Base-by-base conservation (phyloP, 1,284 basidiomycete species). In the Rhizoctonia solani region DNA sequence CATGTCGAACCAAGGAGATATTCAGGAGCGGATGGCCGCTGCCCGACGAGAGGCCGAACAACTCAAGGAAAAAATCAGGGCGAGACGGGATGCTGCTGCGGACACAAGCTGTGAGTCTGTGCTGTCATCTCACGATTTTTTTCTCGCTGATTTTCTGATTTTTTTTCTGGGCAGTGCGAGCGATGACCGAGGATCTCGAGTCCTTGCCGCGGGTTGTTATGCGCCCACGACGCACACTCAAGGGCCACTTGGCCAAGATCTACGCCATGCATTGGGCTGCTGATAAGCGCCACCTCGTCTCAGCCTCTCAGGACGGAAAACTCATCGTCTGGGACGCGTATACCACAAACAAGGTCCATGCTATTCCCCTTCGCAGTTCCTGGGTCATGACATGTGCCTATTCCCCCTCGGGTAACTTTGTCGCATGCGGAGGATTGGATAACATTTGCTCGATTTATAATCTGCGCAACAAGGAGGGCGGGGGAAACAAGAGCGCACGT, bases 331-430 rank as follows among this genome's bases (percentile, higher is more conserved):
- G 96, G 96, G 96, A 99, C 78, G 96, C 97, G 47, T 98, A 98
- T 80, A 98, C 96, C 8, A 97, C 95, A 70, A 98, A 99, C 85
- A 99, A 99, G 82, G 96, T 99, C 67, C 95, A 99, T 77, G 96
- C 96, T 72, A 98, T 99, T 77, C 96, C 96, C 50, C 83, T 99
- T 42, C 88, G 96, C 54, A 97, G 94, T 41, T 94, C 91, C 72
- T 99, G 97, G 97, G 96, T 99, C 80, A 99, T 99, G 96, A 98
- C 97, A 53, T 99, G 97, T 77, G 96, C 97, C 54, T 99, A 98
- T 79, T 89, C 96, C 14, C 96, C 97, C 4, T 94, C 92, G 23
- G 96, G 96, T 65, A 95, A 93, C 78, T 95, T 90, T 73, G 97
- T 99, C 69, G 97, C 97, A 34, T 99, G 96, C 74, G 96, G 97